Conservation (phyloP, 1,284 basidiomycete species). For the Microbotryum violaceum region DNA sequence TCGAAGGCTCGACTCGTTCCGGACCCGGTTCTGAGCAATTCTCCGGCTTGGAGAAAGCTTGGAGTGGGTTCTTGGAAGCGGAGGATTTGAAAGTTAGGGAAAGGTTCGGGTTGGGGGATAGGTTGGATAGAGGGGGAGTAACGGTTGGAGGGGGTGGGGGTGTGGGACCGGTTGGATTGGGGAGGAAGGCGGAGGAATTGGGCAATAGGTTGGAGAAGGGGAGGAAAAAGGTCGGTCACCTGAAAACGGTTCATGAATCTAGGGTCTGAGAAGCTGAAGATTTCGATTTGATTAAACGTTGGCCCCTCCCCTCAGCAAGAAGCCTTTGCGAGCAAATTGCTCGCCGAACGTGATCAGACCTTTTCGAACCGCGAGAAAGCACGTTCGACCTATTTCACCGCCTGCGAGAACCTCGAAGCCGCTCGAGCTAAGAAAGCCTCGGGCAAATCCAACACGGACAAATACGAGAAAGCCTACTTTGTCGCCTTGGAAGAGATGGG, state of each 20-base stretch:
- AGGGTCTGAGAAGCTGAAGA: no score
- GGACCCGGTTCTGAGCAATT: neutral
- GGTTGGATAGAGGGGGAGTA: conserved; percentile 5
- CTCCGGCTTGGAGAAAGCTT: conserved; percentile 11
- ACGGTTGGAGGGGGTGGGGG: neutral
- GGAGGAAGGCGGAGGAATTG: neutral
- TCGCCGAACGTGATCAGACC: conserved; percentile 20
- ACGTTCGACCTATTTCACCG: conserved; percentile 16
- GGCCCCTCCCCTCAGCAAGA: conserved; percentile 7
- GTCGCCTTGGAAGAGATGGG: conserved; percentile 18
- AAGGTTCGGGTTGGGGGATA: neutral
- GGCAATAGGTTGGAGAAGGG: conserved; percentile 16
- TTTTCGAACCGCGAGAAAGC: conserved; percentile 21
- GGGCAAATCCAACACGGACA: conserved; percentile 10
- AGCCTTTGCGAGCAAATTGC: conserved; percentile 12
- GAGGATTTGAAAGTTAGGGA: conserved; percentile 19
- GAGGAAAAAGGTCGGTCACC: conserved; percentile 17
- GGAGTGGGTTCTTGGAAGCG: conserved; percentile 14
- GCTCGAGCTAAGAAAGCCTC: conserved; percentile 19
- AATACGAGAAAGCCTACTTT: conserved; percentile 24
- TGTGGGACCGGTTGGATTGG: no score
- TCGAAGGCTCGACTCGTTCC: neutral
- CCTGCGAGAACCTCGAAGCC: conserved; percentile 26
- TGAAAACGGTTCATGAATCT: no score
- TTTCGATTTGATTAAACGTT: no score